Percentiles rank a stretch among this genome's conserved stretches.
phyloP scores from a whole-genome alignment of 441 rosid genomes.

The Syzygium syzygioides region DNA sequence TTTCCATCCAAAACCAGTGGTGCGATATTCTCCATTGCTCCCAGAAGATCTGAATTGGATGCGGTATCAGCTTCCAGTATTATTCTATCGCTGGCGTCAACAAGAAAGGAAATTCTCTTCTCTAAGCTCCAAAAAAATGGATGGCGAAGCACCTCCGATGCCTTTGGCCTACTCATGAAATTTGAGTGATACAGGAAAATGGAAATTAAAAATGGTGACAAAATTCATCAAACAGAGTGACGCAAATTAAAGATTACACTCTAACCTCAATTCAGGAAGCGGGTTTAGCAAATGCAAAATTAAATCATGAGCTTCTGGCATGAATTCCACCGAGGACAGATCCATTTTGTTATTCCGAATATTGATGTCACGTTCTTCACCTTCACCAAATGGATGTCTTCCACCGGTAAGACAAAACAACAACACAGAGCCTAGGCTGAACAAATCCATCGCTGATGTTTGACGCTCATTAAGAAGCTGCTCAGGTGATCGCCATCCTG shows the following conservation, averaged over 20 bases:
- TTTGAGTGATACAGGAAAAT: not conserved
- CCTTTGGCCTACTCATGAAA: not conserved
- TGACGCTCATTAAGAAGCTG: constrained; percentile 74
- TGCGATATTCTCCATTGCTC: constrained; percentile 55
- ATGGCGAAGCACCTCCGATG: not conserved
- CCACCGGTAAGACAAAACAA: constrained; percentile 78
- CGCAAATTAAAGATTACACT: not conserved
- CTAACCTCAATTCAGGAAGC: constrained; percentile 64
- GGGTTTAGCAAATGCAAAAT: constrained; percentile 55
- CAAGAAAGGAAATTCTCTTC: constrained; percentile 50
- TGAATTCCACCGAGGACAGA: constrained; percentile 49
- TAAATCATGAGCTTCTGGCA: constrained; percentile 76
- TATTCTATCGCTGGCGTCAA: constrained; percentile 60
- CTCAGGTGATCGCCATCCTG: constrained; percentile 97
- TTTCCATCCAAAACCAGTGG: constrained; percentile 69
- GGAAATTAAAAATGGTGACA: not conserved
- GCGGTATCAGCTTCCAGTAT: constrained; percentile 63
- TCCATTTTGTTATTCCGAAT: constrained; percentile 60
- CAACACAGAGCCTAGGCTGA: constrained; percentile 79
- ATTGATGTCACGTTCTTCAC: constrained; percentile 77
- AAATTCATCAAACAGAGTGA: not conserved
- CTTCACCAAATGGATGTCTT: constrained; percentile 78
- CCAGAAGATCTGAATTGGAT: constrained; percentile 43
- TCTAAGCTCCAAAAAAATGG: not conserved
- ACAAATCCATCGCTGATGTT: constrained; percentile 82